Evolutionary conservation across 2,329 filamentous ascomycete species (phyloP).

Genomic region (Epichloe scottii): DNA sequence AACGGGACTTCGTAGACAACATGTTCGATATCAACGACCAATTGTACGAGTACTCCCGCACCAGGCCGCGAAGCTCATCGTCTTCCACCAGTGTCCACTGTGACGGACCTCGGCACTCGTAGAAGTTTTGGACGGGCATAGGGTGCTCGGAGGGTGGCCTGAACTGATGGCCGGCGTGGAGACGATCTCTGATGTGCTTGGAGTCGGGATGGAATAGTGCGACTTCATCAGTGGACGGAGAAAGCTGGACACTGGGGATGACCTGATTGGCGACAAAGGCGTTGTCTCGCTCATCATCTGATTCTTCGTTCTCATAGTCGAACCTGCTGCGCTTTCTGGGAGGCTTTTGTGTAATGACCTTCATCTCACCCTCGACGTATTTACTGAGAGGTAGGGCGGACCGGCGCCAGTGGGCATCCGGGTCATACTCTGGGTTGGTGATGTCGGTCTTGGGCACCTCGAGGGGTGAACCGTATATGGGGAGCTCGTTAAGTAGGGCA

Average conservation of each 20-base stretch:
- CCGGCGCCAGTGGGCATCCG: conserved; percentile 61
- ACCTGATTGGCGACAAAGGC: conserved; percentile 44
- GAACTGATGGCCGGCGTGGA: conserved; percentile 88
- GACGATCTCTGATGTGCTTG: conserved; percentile 75
- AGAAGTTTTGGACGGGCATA: conserved; percentile 86
- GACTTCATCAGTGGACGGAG: conserved; percentile 61
- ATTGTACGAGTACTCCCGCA: conserved; percentile 91
- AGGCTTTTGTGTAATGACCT: conserved; percentile 51
- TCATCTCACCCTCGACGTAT: conserved; percentile 71
- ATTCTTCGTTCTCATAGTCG: conserved; percentile 63
- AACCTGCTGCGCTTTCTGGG: conserved; percentile 72
- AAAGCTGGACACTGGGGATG: conserved; percentile 35
- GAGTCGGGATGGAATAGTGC: conserved; percentile 84
- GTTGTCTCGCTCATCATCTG: conserved; percentile 42
- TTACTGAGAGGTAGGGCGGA: conserved; percentile 78
- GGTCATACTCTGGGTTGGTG: conserved; percentile 44
- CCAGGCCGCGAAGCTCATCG: conserved; percentile 71
- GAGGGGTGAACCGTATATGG: conserved; percentile 59
- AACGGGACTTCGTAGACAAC: conserved; percentile 59
- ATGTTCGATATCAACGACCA: conserved; percentile 90
- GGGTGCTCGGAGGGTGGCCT: conserved; percentile 79
- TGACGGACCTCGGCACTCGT: conserved; percentile 73
- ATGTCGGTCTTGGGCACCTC: conserved; percentile 46
- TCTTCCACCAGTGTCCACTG: conserved; percentile 89
- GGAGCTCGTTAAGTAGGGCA: conserved; percentile 66